A percentile compares a stretch with the other conserved stretches of the same genome.
phyloP scores from a whole-genome alignment of 2,329 filamentous ascomycete species.

The Blastomyces gilchristii region DNA sequence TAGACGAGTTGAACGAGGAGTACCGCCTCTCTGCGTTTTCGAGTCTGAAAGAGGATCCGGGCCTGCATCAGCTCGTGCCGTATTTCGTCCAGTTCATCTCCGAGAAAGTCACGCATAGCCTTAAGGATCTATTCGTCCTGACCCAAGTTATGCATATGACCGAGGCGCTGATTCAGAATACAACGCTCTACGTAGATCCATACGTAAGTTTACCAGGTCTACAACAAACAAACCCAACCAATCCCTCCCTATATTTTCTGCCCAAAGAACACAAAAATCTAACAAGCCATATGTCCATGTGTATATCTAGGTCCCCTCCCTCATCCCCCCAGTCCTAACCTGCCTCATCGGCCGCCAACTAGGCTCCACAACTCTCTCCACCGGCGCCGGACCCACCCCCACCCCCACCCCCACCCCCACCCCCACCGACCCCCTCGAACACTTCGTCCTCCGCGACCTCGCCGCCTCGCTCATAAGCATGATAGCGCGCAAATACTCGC shows the following conservation, averaged over 20 bases:
- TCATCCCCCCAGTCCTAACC: constrained; percentile 81
- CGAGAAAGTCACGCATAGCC: constrained; percentile 87
- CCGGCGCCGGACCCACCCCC: constrained; percentile 62
- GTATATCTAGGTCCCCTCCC: constrained; percentile 43
- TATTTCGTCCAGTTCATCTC: constrained; percentile 96
- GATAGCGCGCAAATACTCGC: constrained; percentile 71
- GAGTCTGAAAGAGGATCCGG: constrained; percentile 78
- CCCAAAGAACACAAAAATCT: too few relatives aligned
- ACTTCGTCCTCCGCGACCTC: constrained; percentile 75
- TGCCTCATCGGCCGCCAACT: constrained; percentile 79
- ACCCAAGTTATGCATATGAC: constrained; percentile 88
- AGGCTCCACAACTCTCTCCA: constrained; percentile 49
- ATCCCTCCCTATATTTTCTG: too few relatives aligned
- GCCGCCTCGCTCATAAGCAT: constrained; percentile 70
- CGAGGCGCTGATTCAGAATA: constrained; percentile 72
- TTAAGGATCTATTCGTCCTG: constrained; percentile 81
- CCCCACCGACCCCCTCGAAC: constrained; percentile 46
- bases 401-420: too few relatives aligned
- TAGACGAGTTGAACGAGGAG: constrained; percentile 74
- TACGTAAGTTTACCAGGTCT: constrained; percentile 39
- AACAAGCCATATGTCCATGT: not conserved
- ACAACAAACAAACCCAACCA: too few relatives aligned
- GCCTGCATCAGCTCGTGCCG: constrained; percentile 86
- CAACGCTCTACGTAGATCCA: constrained; percentile 62
- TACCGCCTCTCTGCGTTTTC: constrained; percentile 77